Conservation (phyloP, 352 stramenopile species). For the Pythium sukuiense region DNA sequence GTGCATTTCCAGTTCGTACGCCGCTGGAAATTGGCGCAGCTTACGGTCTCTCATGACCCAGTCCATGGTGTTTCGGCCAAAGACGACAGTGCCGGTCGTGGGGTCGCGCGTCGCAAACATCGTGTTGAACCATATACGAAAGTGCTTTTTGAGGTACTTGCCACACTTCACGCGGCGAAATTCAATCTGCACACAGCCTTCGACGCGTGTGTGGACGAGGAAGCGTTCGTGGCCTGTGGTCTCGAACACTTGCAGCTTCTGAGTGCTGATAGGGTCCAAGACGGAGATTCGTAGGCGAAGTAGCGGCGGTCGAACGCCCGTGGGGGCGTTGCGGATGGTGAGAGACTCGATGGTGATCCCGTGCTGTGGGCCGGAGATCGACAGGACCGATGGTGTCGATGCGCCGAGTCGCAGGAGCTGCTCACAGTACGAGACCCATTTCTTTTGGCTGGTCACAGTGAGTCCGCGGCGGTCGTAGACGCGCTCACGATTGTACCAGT, state of each 20-base stretch:
- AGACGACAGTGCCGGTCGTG: slow-evolving; percentile 7
- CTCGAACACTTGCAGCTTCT: slow-evolving; percentile 43
- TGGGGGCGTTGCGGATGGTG: slow-evolving; percentile 43
- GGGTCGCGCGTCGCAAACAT: slow-evolving; percentile 40
- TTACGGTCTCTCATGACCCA: slow-evolving; percentile 68
- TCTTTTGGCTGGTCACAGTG: slow-evolving; percentile 67
- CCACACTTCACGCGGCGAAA: slow-evolving; percentile 43
- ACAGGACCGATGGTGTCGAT: slow-evolving; percentile 6
- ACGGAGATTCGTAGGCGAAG: slow-evolving; percentile 55
- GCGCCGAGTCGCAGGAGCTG: slow-evolving; percentile 10
- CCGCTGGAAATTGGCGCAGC: slow-evolving; percentile 54
- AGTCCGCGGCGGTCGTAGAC: slow-evolving; percentile 57
- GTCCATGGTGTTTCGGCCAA: slow-evolving; percentile 37
- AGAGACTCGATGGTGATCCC: slow-evolving; percentile 36
- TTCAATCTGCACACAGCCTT: slow-evolving; percentile 59
- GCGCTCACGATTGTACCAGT: slow-evolving; percentile 66
- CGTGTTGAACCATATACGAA: slow-evolving; percentile 79
- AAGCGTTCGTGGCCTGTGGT: slow-evolving; percentile 54
- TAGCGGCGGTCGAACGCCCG: slow-evolving; percentile 33
- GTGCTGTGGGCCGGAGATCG: slow-evolving; percentile 12
- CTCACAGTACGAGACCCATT: slow-evolving; percentile 75
- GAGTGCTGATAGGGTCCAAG: slow-evolving; percentile 11
- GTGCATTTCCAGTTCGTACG: slow-evolving; percentile 62
- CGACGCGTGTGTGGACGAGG: slow-evolving; percentile 40
- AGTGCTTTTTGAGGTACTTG: slow-evolving; percentile 53